A percentile compares a stretch with the other conserved stretches of the same genome.
Conservation (phyloP, 2,329 filamentous ascomycete genomes). For the Fusarium sp. region DNA sequence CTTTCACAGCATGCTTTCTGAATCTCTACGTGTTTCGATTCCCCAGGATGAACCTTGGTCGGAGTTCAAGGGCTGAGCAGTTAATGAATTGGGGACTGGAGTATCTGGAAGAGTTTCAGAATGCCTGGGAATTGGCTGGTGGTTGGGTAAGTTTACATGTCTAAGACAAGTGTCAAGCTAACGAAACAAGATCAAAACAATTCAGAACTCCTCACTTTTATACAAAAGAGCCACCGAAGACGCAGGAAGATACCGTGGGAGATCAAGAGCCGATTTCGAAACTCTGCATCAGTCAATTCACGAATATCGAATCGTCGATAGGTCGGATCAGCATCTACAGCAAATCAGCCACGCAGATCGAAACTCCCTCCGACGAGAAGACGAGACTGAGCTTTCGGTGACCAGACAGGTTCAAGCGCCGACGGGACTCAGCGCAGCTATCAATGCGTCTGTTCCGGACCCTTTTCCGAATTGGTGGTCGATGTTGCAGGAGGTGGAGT, state of each 20-base stretch:
- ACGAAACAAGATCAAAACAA: constrained; percentile 37
- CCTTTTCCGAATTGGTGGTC: constrained; percentile 43
- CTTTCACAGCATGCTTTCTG: constrained; percentile 57
- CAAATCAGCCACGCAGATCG: constrained; percentile 37
- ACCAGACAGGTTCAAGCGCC: neutral
- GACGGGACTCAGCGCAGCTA: neutral
- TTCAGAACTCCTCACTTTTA: constrained; percentile 33
- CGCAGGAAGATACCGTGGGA: constrained; percentile 26
- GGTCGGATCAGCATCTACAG: constrained; percentile 36
- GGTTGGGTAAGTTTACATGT: constrained; percentile 21
- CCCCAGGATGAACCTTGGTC: constrained; percentile 52
- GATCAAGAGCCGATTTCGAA: constrained; percentile 36
- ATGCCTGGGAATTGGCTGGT: constrained; percentile 38
- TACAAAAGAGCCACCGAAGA: constrained; percentile 40
- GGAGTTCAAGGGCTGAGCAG: constrained; percentile 27
- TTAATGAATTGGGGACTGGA: constrained; percentile 37
- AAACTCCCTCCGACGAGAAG: neutral
- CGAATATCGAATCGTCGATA: constrained; percentile 33
- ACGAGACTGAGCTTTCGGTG: neutral
- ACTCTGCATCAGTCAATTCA: constrained; percentile 36
- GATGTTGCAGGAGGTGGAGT: constrained; percentile 41
- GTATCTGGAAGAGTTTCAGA: constrained; percentile 38
- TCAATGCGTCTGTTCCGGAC: constrained; percentile 19
- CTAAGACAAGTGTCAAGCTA: accelerated
- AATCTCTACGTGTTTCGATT: constrained; percentile 55